Evolutionary conservation across 306 rosid species (phyloP).

Genomic region (Biancaea sappan): DNA sequence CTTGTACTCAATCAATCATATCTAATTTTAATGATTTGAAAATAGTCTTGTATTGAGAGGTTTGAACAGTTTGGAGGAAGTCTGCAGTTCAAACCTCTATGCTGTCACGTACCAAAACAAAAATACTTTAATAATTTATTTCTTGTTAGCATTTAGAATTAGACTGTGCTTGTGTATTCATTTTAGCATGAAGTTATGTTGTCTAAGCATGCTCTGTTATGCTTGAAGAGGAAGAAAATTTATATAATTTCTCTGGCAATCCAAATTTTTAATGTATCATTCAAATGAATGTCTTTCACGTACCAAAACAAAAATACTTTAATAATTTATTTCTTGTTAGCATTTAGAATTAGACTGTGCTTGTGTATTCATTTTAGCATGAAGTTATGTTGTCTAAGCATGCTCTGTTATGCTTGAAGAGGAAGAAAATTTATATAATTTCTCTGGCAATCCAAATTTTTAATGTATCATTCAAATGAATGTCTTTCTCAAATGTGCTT

Average conservation of each 20-base stretch:
- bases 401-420: not conserved
- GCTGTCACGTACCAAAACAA: not conserved
- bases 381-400: not conserved
- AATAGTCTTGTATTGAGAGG: not conserved
- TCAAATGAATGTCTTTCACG: not conserved
- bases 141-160: not conserved
- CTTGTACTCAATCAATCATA: not conserved
- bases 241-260: slow-evolving; percentile 14
- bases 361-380: slow-evolving; percentile 1
- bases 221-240: not conserved
- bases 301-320: not conserved
- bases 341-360: not conserved
- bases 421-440: not conserved
- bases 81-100: not conserved
- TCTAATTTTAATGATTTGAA: not conserved
- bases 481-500: not conserved
- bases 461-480: not conserved
- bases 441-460: not conserved
- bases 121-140: not conserved
- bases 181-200: not conserved
- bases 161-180: not conserved
- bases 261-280: not conserved
- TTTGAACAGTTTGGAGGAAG: not conserved
- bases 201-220: not conserved
- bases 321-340: not conserved